Conservation (phyloP, 2,329 filamentous ascomycete genomes). For the Zymoseptoria tritici region DNA sequence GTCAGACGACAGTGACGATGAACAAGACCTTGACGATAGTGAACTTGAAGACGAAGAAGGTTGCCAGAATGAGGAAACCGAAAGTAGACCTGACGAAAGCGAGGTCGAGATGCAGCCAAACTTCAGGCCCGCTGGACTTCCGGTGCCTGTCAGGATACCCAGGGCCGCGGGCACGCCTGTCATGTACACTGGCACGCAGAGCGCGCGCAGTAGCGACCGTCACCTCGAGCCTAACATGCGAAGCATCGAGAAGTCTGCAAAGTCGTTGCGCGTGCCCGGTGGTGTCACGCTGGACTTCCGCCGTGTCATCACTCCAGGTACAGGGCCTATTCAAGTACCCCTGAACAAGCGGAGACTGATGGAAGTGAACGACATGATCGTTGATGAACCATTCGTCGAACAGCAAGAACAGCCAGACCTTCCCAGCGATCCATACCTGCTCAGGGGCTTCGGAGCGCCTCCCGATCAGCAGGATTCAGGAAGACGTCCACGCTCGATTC, state of each 20-base stretch:
- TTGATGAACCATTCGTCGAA: slow-evolving; percentile 8
- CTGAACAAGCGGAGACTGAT: slow-evolving; percentile 11
- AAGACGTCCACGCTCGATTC: slow-evolving; percentile 18
- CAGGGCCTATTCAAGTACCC: not conserved
- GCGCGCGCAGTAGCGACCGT: not conserved
- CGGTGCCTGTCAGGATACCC: not conserved
- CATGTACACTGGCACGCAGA: not conserved
- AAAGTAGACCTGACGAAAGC: not conserved
- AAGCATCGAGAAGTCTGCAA: not conserved
- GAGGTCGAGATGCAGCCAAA: not conserved
- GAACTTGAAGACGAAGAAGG: slow-evolving; percentile 11
- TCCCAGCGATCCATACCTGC: not conserved
- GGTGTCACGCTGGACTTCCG: slow-evolving; percentile 11
- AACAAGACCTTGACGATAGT: slow-evolving; percentile 11
- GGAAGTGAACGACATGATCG: slow-evolving; percentile 21
- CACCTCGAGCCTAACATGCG: not conserved
- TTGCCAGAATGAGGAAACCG: not conserved
- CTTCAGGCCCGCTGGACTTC: not conserved
- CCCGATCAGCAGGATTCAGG: not conserved
- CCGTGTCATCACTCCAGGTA: not conserved
- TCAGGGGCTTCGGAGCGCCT: not conserved
- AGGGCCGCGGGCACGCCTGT: not conserved
- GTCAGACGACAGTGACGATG: slow-evolving; percentile 12
- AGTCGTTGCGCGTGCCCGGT: not conserved
- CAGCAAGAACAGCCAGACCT: not conserved